Base-by-base conservation (phyloP, 2,329 filamentous ascomycete genomes). In the Alternaria burnsii region DNA sequence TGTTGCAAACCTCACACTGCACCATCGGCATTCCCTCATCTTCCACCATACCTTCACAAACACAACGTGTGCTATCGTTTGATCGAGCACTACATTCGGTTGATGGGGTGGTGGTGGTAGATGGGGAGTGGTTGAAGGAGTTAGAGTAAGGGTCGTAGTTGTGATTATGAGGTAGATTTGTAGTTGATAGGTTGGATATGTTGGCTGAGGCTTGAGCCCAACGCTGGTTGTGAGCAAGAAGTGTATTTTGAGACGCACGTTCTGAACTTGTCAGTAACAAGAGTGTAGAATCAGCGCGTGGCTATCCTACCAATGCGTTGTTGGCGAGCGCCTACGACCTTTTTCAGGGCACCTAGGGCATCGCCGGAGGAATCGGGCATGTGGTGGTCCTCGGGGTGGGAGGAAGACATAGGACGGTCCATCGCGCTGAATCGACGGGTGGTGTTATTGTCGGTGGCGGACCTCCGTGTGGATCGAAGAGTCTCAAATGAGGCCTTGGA, bases 1-100 rank as follows among this genome's bases (percentile, higher is more conserved):
- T 87, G n/a, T 80, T 84, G 77, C 87, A 89, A 24, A 84, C 86
- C 73, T 87, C 85, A 76, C 87, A 89, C 78, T 88, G 86, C 47
- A 89, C 82, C 83, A 89, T 86, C 30, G 84, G 73, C 66, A 83
- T 82, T 22, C 83, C 85, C 55, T 83, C 86, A 41, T 85, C 82
- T 52, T 81, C 58, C 1, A 58, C 53, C 14, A 47, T 77, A 16
- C 83, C 82, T 52, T 84, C 83, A 69, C 87, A 89, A 26, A 87
- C 75, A 72, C 87, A 89, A 38, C 87, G 82, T 10, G 86, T 87
- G 55, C 69, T 77, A 36, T 83, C 83, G 61, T 77, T 82, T 61
- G 82, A 82, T 20, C 83, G 81, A 65, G 80, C 84, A 62, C 82
- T 84, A 40, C 82, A 82, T 55, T 85, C 84, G 16, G 84, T 85